phyloP scores from a whole-genome alignment of 2,329 filamentous ascomycete genomes.

The Venturia nashicola region DNA sequence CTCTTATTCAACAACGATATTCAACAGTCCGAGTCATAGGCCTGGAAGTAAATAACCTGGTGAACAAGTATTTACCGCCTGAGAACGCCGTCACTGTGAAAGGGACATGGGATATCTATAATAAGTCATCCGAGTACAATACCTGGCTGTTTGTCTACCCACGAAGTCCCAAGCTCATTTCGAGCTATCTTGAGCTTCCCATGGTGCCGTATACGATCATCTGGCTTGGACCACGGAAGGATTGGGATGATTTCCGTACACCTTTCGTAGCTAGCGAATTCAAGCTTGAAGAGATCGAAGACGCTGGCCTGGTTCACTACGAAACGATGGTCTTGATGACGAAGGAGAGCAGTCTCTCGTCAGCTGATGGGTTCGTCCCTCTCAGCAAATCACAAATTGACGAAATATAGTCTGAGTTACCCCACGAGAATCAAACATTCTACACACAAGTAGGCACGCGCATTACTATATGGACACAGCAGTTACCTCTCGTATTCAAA shows the following conservation, averaged over 20 bases:
- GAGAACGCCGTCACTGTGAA: background rate
- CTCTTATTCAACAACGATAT: background rate
- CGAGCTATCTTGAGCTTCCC: background rate
- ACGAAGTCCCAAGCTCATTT: background rate
- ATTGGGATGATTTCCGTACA: background rate
- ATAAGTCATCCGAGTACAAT: background rate
- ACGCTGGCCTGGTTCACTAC: background rate
- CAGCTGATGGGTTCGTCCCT: background rate
- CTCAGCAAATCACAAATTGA: background rate
- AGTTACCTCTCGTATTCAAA: no score
- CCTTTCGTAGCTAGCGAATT: background rate
- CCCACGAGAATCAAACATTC: background rate
- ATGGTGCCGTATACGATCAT: background rate
- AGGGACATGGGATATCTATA: background rate
- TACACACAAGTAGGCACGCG: no score
- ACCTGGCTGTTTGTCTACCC: constrained; percentile 1
- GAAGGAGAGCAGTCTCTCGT: no score
- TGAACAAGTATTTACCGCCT: background rate
- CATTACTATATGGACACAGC: no score
- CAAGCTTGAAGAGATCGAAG: background rate
- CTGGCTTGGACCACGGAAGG: background rate
- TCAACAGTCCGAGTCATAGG: background rate
- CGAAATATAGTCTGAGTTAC: background rate
- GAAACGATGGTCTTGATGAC: background rate
- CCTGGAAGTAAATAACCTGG: background rate